Base-by-base conservation (phyloP, 352 stramenopile genomes). In the Globisporangium apiculatum region DNA sequence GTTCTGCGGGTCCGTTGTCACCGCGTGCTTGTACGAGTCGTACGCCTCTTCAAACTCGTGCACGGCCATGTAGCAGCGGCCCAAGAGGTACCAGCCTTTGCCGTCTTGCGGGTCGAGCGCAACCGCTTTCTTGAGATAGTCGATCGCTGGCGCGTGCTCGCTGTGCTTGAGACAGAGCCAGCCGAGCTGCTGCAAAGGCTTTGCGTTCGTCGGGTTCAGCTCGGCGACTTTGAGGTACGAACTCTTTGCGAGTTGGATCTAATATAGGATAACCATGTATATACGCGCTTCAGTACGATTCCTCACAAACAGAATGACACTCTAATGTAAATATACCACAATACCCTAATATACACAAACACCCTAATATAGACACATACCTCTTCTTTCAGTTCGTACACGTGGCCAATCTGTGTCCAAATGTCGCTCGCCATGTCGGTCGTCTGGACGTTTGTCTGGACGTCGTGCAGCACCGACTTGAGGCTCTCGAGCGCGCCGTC, bases 31-130 rank as follows among this genome's bases (percentile, higher is more conserved):
- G 70, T 96, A 96, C 18, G 87, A 89, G 62, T 93, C 80, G 57
- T 95, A 96, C 3, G 87, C 87, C 60, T 94, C 81, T 64, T 95
- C 85, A 62, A 95, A 94, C 67, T 95, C 85, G 54, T 94, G 83
- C 2, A 92, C 86, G 7, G 87, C 87, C 87, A 96, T 96, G 70
- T 96, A 96, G 68, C 87, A 96, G 18, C 87, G 76, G 17, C 87
- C 87, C 9, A 96, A 62, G 6, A 96, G 64, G 68, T 96, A 96
- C 87, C 87, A 96, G 36, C 86, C 87, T 61, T 93, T 93, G 53
- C 83, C 83, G 48, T 93, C 83, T 57, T 93, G 80, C 15, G 81
- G 79, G 58, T 93, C 83, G 48, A 93, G 83, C 17, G 62, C 68
- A 11, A 93, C 80, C 1, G 83, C 83, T 60, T 93, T 93, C 67